Percentiles rank a stretch among this genome's conserved stretches.
Conservation (phyloP, 1,284 basidiomycete species). For the Cystobasidium sp. region DNA sequence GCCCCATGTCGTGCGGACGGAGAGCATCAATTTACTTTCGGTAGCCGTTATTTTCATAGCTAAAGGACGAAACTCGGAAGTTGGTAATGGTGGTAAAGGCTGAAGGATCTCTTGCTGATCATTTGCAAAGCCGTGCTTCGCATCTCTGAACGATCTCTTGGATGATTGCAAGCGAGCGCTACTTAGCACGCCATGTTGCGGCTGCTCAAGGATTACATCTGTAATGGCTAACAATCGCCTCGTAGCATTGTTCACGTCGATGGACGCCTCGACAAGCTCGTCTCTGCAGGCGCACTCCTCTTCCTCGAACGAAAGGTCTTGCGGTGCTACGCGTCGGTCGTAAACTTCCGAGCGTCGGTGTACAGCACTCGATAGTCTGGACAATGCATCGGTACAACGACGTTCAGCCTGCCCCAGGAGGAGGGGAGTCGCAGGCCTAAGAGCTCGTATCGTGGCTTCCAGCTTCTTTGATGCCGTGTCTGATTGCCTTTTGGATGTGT, state of each 20-base stretch:
- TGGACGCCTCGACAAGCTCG: constrained; percentile 18
- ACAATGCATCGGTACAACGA: constrained; percentile 16
- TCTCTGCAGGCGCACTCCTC: constrained; percentile 3
- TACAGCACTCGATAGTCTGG: constrained; percentile 20
- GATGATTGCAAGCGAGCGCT: not conserved
- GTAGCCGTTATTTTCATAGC: constrained; percentile 60
- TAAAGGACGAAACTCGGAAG: constrained; percentile 56
- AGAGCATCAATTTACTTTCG: constrained; percentile 60
- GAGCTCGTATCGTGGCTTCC: not conserved
- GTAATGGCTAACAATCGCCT: constrained; percentile 25
- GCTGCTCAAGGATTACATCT: constrained; percentile 33
- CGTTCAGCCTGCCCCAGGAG: constrained; percentile 9
- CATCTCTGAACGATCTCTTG: not conserved
- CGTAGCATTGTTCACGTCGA: constrained; percentile 21
- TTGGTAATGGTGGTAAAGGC: not conserved
- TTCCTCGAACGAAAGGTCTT: not conserved
- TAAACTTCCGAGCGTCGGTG: constrained; percentile 1
- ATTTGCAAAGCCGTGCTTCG: too few relatives aligned
- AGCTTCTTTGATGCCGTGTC: not conserved
- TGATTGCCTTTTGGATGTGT: not conserved
- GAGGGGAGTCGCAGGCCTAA: not conserved
- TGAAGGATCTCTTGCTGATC: not conserved
- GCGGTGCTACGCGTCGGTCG: not conserved
- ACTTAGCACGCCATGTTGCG: constrained; percentile 6
- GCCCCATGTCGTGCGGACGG: constrained; percentile 57